These are phyloP conservation scores for Aspergillus campestris DNA, from an alignment of 495 filamentous ascomycete species.

Conservation along the genomic window DNA sequence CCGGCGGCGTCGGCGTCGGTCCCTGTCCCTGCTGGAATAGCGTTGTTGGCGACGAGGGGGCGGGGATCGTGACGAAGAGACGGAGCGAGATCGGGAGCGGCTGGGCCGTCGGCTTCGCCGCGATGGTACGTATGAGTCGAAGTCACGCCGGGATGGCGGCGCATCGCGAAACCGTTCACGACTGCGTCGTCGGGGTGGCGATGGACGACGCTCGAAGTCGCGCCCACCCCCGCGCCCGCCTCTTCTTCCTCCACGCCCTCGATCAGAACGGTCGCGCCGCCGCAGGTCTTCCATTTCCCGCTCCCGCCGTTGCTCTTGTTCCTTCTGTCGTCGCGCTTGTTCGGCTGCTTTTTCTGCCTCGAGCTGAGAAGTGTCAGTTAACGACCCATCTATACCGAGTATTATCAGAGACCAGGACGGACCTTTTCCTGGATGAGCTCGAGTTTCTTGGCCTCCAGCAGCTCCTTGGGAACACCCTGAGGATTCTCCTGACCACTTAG, in stretches of 20 bases:
- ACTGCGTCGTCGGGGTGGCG: constrained; percentile 51
- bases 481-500: constrained; percentile 82
- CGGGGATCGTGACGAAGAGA: constrained; percentile 31
- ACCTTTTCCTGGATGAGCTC: constrained; percentile 94
- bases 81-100: constrained; percentile 29
- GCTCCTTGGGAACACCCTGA: constrained; percentile 87
- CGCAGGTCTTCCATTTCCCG: constrained; percentile 57
- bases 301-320: constrained; percentile 51
- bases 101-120: constrained; percentile 25
- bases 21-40: constrained; percentile 18
- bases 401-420: constrained; percentile 1
- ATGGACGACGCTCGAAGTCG: constrained; percentile 43
- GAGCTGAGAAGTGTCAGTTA: constrained; percentile 43
- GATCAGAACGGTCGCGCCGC: constrained; percentile 65
- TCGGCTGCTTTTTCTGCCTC: constrained; percentile 78
- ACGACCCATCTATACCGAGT: neutral
- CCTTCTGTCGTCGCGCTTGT: constrained; percentile 59
- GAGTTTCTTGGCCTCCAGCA: constrained; percentile 90
- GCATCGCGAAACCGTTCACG: constrained; percentile 42
- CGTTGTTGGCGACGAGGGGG: constrained; percentile 23
- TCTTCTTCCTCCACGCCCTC: constrained; percentile 51
- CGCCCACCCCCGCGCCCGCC: constrained; percentile 42
- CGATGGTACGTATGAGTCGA: constrained; percentile 51
- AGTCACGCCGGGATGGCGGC: constrained; percentile 42
- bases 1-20: constrained; percentile 24